Percentiles rank a stretch among this genome's conserved stretches.
Evolutionary conservation across 192 early-diverging fungal genomes (phyloP).

Genomic region (Coemansia umbellata): DNA sequence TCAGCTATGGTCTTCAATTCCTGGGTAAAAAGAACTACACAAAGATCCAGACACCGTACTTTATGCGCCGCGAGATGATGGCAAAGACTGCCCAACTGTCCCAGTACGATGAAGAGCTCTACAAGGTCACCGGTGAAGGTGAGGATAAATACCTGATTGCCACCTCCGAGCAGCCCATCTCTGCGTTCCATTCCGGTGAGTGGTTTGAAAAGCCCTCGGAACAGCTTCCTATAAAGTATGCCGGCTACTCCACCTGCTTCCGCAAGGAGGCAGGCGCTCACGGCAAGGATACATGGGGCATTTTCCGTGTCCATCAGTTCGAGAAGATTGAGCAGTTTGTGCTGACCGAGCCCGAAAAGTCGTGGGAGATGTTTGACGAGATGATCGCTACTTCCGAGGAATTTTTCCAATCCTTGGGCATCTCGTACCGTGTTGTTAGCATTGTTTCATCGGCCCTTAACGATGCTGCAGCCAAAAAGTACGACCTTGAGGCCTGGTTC

Average conservation of each 20-base stretch:
- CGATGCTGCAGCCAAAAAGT: constrained; percentile 99
- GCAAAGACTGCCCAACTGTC: constrained; percentile 97
- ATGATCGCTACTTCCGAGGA: constrained; percentile 91
- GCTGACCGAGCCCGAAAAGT: constrained; percentile 93
- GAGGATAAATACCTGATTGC: constrained; percentile 98
- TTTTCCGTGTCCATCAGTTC: constrained; percentile 99
- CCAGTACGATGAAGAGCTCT: constrained; percentile 98
- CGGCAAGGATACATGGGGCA: constrained; percentile 97
- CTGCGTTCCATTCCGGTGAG: constrained; percentile 91
- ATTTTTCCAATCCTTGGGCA: constrained; percentile 91
- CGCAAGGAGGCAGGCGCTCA: constrained; percentile 98
- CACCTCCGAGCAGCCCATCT: constrained; percentile 98
- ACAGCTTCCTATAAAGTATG: constrained; percentile 91
- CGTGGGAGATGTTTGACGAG: constrained; percentile 97
- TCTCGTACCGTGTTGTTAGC: constrained; percentile 91
- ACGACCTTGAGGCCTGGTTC: constrained; percentile 99
- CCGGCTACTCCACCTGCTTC: constrained; percentile 98
- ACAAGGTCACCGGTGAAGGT: constrained; percentile 80
- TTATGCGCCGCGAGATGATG: constrained; percentile 97
- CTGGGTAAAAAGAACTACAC: constrained; percentile 75
- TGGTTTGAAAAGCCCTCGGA: constrained; percentile 90
- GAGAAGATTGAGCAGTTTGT: constrained; percentile 99
- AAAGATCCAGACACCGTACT: constrained; percentile 97
- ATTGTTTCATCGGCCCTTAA: constrained; percentile 98
- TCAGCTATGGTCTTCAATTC: constrained; percentile 95